Evolutionary conservation across 306 rosid species (phyloP).

Genomic region (Neltuma alba): DNA sequence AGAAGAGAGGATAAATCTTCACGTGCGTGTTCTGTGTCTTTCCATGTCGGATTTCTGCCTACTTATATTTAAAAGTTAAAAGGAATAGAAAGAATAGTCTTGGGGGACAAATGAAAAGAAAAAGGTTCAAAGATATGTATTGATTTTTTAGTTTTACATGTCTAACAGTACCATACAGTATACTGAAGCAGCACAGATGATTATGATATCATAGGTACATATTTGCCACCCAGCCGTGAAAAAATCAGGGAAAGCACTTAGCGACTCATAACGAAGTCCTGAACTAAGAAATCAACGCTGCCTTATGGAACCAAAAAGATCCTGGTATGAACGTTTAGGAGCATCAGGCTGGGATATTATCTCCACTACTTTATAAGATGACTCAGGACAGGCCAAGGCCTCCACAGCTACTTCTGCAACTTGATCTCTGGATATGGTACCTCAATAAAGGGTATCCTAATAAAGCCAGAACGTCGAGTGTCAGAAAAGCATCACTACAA

Average conservation of each 20-base stretch:
- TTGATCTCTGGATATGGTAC: conserved; percentile 87
- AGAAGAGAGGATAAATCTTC: background rate
- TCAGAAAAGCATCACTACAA: background rate
- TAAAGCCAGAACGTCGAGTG: background rate
- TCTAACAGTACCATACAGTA: conserved; percentile 19
- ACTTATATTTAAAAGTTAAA: conserved; percentile 3
- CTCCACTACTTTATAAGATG: conserved; percentile 92
- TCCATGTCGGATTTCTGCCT: background rate
- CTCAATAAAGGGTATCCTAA: conserved; percentile 85
- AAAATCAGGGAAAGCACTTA: conserved; percentile 24
- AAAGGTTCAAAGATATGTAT: background rate
- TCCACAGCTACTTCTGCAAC: conserved; percentile 95
- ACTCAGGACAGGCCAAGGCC: conserved; percentile 77
- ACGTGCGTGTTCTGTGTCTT: background rate
- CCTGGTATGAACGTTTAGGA: conserved; percentile 69
- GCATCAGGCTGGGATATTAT: conserved; percentile 74
- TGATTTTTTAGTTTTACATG: conserved; percentile 42
- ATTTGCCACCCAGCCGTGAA: conserved; percentile 36
- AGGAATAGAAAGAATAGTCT: background rate
- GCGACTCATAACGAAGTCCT: conserved; percentile 19
- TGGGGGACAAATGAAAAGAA: background rate
- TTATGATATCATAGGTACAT: conserved; percentile 10
- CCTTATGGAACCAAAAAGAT: conserved; percentile 84
- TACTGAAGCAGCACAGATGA: background rate
- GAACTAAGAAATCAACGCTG: conserved; percentile 46